Base-by-base conservation (phyloP, 1,284 basidiomycete genomes). In the Ustilago sp. region DNA sequence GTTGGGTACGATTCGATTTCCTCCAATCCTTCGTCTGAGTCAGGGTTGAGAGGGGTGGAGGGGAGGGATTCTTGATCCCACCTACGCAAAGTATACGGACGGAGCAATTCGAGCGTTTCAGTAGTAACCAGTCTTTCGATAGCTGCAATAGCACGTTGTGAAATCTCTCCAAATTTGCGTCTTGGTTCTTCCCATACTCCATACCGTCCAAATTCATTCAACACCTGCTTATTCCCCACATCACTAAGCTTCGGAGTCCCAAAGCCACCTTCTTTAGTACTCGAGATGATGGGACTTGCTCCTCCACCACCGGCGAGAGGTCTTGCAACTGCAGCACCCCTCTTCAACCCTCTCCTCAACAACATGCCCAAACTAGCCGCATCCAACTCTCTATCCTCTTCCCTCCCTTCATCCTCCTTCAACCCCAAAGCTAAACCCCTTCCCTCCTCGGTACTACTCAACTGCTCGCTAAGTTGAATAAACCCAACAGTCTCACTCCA, bases 111-210 rank as follows among this genome's bases (percentile, higher is more conserved):
- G 7, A 79, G 50, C 23, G 78, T 73, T 53, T 85, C 84, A 23
- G 74, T 64, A 0, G 77, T 68, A 17, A 83, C 60, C 15, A 85
- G 36, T 3, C 79, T 41, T 54, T 84, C 78, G 6, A 85, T 59
- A 1, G 63, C 81, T 0, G 56, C 41, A 1, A 56, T 52, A 0
- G 82, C 79, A 3, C 84, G 63, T 7, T 39, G 19, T 7, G 67
- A 51, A 7, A 85, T 63, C 17, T 70, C 68, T 28, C 41, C 50
- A 53, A 81, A 85, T 51, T 79, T 73, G 3, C 51, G 47, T 3
- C 67, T 43, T 3, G 68, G 62, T 47, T 79, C 75, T 39, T 81
- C 81, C 84, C 84, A 85, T 4, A 85, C 76, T 3, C 80, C 77
- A 12, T 50, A 61, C 9, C 41, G 31, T 13, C 74, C 70, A 15